These are phyloP conservation scores for Chamaenerion angustifolium DNA, from an alignment of 345 rosid species.

Conservation along the genomic window DNA sequence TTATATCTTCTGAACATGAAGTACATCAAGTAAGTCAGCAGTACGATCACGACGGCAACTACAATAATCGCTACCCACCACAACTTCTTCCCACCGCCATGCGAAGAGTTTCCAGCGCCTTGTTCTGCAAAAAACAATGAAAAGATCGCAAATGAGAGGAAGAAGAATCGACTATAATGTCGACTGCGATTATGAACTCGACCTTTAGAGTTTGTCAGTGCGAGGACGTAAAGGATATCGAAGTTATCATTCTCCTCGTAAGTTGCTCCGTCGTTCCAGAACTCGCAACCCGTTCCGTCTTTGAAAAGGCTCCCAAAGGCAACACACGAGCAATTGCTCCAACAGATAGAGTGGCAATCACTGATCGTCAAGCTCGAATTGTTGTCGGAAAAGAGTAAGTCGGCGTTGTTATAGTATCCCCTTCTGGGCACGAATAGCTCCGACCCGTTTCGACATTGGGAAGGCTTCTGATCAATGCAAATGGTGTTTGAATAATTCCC, in stretches of 20 bases:
- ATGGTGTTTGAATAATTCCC: conserved; percentile 23
- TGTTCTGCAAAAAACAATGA: background rate
- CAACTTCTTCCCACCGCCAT: background rate
- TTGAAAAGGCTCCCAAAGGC: conserved; percentile 17
- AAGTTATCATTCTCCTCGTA: conserved; percentile 15
- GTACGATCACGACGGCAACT: background rate
- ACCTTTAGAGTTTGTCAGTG: background rate
- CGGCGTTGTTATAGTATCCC: conserved; percentile 20
- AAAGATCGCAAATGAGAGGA: background rate
- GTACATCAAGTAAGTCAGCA: background rate
- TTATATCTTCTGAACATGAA: conserved; percentile 6
- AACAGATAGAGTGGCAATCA: conserved; percentile 45
- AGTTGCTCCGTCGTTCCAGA: conserved; percentile 26
- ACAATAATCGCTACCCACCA: conserved; percentile 11
- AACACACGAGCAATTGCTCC: conserved; percentile 46
- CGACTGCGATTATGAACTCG: too few species aligned
- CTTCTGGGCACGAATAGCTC: conserved; percentile 27
- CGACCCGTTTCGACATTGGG: conserved; percentile 29
- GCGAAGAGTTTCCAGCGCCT: background rate
- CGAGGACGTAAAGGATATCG: conserved; percentile 21
- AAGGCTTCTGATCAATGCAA: conserved; percentile 36
- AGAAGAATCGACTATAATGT: background rate
- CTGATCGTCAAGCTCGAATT: conserved; percentile 24
- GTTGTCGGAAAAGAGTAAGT: conserved; percentile 4
- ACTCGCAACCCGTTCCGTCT: conserved; percentile 33